Evolutionary conservation across 2,329 filamentous ascomycete species (phyloP), one percentile per base, ranked within the genome.

Genomic region (Hypoxylon sp.): DNA sequence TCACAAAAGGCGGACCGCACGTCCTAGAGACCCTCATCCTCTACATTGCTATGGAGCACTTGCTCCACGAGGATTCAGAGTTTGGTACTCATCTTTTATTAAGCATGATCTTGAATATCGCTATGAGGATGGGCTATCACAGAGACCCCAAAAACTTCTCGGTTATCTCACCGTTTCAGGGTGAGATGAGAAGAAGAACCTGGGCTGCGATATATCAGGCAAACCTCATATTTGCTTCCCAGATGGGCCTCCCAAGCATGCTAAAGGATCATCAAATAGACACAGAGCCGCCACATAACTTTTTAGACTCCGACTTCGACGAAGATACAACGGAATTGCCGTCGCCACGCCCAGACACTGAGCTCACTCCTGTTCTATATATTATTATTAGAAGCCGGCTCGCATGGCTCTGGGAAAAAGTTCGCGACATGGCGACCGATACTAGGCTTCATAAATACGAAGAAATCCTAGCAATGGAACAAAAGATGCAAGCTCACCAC

Each of bases 201-300:
- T 85, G 83, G 82, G 74, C 77, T 5, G 74, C 77, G 0, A 71
- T 83, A 3, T 72, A 78, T 14, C 77, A 81, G 56, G 71, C 81
- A 2, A 83, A 85, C 46, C 72, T 82, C 2, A 68, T 80, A 0
- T 76, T 83, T 3, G 82, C 81, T 0, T 78, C 80, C 11, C 82
- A 84, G 51, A 77, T 84, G 61, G 83, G 83, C 1, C 70, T 85
- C 19, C 83, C 83, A 0, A 76, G 78, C 1, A 78, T 83, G 71
- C 76, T 84, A 9, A 76, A 77, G 4, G 74, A 78, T 5, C 73
- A 77, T 16, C 75, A 81, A 12, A 76, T 74, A 34, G 83, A 85
- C 61, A 81, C 81, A 0, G 67, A 73, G 14, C 76, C 78, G 34
- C 83, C 83, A 1, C 73, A 74, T 0, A 85, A 85, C 50, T 73